Base-by-base conservation (phyloP, 768 basidiomycete genomes). In the Trametes elegans region DNA sequence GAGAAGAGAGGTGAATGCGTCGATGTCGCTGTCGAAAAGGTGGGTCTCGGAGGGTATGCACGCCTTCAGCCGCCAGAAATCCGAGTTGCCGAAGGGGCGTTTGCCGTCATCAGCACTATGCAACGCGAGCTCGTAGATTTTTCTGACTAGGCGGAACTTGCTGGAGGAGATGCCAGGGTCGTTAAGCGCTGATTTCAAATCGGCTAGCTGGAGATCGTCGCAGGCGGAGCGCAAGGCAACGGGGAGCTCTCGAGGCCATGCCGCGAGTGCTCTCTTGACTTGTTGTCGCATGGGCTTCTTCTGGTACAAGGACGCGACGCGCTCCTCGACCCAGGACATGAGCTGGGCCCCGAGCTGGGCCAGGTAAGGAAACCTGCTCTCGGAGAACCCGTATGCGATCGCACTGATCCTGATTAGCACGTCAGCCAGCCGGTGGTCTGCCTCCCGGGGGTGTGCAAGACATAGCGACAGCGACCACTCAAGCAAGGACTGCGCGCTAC, bases 41-140 rank as follows among this genome's bases (percentile, higher is more conserved):
- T 77, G 71, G 1, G 74, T 70, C 5, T 63, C 58, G 1, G 76
- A 49, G 5, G 90, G 90, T 38, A 94, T 86, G 63, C 80, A 86
- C 21, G 84, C 82, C 65, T 92, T 93, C 65, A 96, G 71, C 34
- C 83, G 79, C 93, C 93, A 97, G 67, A 95, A 93, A 59, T 87
- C 84, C 8, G 73, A 73, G 48, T 73, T 71, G 0, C 80, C 72
- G 51, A 89, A 90, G 26, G 74, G 73, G 7, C 68, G 66, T 49
- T 71, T 68, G 14, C 27, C 23, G 5, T 28, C 27, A 4, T 70
- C 66, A 9, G 16, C 51, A 13, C 68, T 65, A 6, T n/a, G n/a
- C n/a, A 69, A 62, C 3, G 81, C 73, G 54, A 79, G 71, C 19
- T 82, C 78, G 2, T 74, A 74, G n/a, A 93, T 70, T 44, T 79